phyloP scores from a whole-genome alignment of 1,139 yeast species.

The Kodamaea derodonti region DNA sequence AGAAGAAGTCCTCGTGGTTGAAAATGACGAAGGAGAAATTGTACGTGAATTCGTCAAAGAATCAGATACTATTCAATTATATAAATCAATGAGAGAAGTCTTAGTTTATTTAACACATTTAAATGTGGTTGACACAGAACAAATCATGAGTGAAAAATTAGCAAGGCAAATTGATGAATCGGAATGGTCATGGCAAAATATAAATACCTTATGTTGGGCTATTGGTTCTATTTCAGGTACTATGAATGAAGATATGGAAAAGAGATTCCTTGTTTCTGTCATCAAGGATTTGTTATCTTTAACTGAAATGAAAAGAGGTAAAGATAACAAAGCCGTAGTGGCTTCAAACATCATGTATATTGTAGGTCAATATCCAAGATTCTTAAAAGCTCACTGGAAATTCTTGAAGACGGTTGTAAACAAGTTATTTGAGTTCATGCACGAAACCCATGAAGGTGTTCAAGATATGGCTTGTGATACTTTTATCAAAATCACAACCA shows the following conservation, averaged over 20 bases:
- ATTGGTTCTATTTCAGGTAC: slow-evolving; percentile 98
- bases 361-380: slow-evolving; percentile 98
- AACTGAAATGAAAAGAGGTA: slow-evolving; percentile 95
- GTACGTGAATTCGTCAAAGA: slow-evolving; percentile 97
- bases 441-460: slow-evolving; percentile 98
- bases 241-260: slow-evolving; percentile 97
- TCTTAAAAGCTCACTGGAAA: slow-evolving; percentile 96
- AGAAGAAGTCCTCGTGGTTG: slow-evolving; percentile 93
- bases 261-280: slow-evolving; percentile 85
- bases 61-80: slow-evolving; percentile 91
- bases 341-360: slow-evolving; percentile 99
- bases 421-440: slow-evolving; percentile 97
- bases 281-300: slow-evolving; percentile 86
- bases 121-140: slow-evolving; percentile 91
- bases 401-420: slow-evolving; percentile 92
- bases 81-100: slow-evolving; percentile 94
- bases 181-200: slow-evolving; percentile 99
- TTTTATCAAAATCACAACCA: slow-evolving; percentile 88
- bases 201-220: slow-evolving; percentile 98
- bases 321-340: slow-evolving; percentile 97
- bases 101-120: slow-evolving; percentile 92
- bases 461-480: slow-evolving; percentile 99
- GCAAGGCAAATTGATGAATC: slow-evolving; percentile 91
- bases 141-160: slow-evolving; percentile 86
- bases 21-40: slow-evolving; percentile 98